These are phyloP conservation scores for Aspergillus brunneoviolaceus DNA, from an alignment of 2,329 filamentous ascomycete genomes.

Conservation along the genomic window DNA sequence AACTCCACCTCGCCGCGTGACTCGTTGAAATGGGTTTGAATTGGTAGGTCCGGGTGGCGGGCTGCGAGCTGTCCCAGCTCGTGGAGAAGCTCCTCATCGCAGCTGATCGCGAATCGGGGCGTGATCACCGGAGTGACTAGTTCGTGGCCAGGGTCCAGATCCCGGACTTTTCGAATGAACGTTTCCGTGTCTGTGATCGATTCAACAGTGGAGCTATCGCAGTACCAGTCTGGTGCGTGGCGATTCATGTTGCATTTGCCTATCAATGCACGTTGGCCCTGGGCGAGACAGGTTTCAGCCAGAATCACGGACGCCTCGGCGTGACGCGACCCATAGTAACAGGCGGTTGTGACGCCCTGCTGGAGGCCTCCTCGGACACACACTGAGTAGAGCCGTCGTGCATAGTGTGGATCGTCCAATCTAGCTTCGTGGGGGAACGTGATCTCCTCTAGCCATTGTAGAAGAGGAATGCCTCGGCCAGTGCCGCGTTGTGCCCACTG, in stretches of 20 bases:
- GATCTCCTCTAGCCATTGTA: constrained; percentile 64
- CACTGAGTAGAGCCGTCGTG: constrained; percentile 50
- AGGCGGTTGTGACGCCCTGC: constrained; percentile 47
- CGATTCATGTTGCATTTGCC: constrained; percentile 42
- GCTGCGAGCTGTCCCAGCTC: constrained; percentile 57
- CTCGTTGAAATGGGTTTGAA: constrained; percentile 70
- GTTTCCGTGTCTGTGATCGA: constrained; percentile 53
- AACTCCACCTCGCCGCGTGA: constrained; percentile 59
- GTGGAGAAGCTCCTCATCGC: constrained; percentile 53
- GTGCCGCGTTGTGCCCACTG: constrained; percentile 51
- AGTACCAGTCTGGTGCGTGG: constrained; percentile 52
- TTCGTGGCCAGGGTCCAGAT: constrained; percentile 43
- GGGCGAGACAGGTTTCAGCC: constrained; percentile 32
- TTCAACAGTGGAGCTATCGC: constrained; percentile 47
- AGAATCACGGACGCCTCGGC: constrained; percentile 32
- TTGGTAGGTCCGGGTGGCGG: constrained; percentile 51
- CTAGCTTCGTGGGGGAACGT: constrained; percentile 66
- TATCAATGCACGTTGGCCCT: constrained; percentile 37
- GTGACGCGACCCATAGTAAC: constrained; percentile 38
- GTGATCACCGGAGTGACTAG: constrained; percentile 56
- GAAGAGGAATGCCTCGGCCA: constrained; percentile 41
- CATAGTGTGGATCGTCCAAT: constrained; percentile 57
- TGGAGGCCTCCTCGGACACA: constrained; percentile 59
- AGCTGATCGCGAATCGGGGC: constrained; percentile 63
- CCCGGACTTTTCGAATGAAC: constrained; percentile 51